Evolutionary conservation across 2,329 filamentous ascomycete genomes (phyloP).

Genomic region (Talaromyces sp.): DNA sequence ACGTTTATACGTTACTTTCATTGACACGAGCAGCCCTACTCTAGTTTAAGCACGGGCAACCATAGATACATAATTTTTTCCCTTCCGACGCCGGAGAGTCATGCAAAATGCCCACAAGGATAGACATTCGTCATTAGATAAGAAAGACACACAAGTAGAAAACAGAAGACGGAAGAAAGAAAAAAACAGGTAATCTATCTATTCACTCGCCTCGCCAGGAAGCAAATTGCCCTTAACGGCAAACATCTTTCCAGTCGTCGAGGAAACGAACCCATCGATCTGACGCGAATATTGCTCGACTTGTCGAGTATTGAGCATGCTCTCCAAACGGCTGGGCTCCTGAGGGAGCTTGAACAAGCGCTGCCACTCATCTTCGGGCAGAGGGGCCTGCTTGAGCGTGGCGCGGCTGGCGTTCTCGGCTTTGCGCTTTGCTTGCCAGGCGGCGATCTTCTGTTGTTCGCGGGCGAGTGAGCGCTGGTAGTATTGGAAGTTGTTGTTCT

Average conservation of each 20-base stretch:
- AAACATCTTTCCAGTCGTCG: slow-evolving; percentile 95
- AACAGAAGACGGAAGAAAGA: slow-evolving; percentile 24
- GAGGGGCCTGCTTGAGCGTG: slow-evolving; percentile 78
- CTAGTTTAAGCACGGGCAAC: slow-evolving; percentile 15
- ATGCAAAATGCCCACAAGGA: slow-evolving; percentile 32
- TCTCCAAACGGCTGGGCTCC: slow-evolving; percentile 88
- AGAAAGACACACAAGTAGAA: slow-evolving; percentile 20
- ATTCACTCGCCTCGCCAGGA: slow-evolving; percentile 50
- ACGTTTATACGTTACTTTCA: slow-evolving; percentile 7
- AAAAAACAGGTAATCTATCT: slow-evolving; percentile 22
- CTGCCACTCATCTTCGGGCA: slow-evolving; percentile 98
- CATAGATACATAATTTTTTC: slow-evolving; percentile 28
- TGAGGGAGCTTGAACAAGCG: slow-evolving; percentile 95
- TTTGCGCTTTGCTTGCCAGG: slow-evolving; percentile 96
- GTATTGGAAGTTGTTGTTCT: slow-evolving; percentile 98
- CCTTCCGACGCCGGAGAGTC: slow-evolving; percentile 42
- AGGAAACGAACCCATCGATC: slow-evolving; percentile 91
- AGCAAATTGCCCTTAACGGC: slow-evolving; percentile 72
- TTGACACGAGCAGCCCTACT: slow-evolving; percentile 9
- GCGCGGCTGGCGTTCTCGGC: slow-evolving; percentile 83
- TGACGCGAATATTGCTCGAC: slow-evolving; percentile 97
- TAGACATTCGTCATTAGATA: slow-evolving; percentile 18
- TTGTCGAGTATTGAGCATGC: slow-evolving; percentile 90
- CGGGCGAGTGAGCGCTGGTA: slow-evolving; percentile 91
- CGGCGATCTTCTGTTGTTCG: slow-evolving; percentile 93